Base-by-base conservation (phyloP, 371 early-diverging fungal genomes). In the Batkoa obscura region DNA sequence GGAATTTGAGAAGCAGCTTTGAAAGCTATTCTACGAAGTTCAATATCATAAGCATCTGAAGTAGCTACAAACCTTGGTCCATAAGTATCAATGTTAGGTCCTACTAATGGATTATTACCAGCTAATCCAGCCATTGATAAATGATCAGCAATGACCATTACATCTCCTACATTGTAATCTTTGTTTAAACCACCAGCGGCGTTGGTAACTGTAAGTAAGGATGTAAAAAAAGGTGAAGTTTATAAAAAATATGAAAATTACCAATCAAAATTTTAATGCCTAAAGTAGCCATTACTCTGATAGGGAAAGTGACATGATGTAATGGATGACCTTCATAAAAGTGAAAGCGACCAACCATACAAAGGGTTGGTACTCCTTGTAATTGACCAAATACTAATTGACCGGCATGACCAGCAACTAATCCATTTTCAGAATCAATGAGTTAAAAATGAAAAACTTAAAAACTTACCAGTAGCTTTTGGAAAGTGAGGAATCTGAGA, bases 51-150 rank as follows among this genome's bases (percentile, higher is more conserved):
- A n/a, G 89, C 84, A 59, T 90, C 86, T 1, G 86, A 84, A 31
- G 83, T 78, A 34, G 94, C 74, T 37, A 90, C 88, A 76, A 95
- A 95, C n/a, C 95, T 83, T 2, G 88, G 72, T 30, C 95, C 95
- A 63, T 94, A 93, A 37, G 60, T 64, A 37, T 71, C 72, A 42
- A 86, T 57, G 69, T 95, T 95, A 60, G 79, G 82, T 9, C 95
- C 95, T 9, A 88, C 70, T 51, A 95, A 72, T 30, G 95, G 84
- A 63, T 76, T 84, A 59, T 69, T 66, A 35, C 89, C 92, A 5
- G 80, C 76, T 63, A 93, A 65, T 15, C 85, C 82, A 13, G 89
- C 84, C n/a, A 94, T 42, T 45, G 80, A 80, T 57, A 94, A 63
- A 69, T 93, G 94, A 64, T 94, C 94, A 33, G 81, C 75, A 55